phyloP scores from a whole-genome alignment of 805 yeast genomes.

The Candida vaughaniae region DNA sequence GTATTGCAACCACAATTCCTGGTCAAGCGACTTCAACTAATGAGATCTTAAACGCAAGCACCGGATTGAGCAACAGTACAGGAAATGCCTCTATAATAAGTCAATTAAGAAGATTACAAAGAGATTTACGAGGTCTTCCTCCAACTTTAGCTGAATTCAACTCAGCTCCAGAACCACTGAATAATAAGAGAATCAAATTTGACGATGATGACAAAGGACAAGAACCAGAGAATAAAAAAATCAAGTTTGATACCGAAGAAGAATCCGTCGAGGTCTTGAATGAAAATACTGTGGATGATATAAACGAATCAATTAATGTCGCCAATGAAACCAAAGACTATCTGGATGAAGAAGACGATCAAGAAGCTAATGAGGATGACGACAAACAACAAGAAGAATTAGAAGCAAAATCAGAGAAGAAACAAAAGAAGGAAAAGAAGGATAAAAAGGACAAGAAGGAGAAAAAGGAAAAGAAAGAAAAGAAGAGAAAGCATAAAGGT shows the following conservation, averaged over 20 bases:
- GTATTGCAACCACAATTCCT: conserved; percentile 27
- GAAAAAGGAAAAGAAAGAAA: conserved; percentile 24
- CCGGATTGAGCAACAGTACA: conserved; percentile 31
- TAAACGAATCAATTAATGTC: conserved; percentile 5
- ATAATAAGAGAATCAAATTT: conserved; percentile 25
- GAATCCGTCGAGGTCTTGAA: conserved; percentile 10
- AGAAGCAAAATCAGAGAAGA: conserved; percentile 18
- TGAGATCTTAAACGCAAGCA: conserved; percentile 23
- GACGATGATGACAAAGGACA: conserved; percentile 22
- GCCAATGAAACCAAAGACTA: conserved; percentile 2
- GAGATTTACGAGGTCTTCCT: conserved; percentile 79
- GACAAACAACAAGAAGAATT: conserved; percentile 23
- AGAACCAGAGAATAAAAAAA: conserved; percentile 19
- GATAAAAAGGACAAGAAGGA: conserved; percentile 23
- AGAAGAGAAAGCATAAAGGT: conserved; percentile 9
- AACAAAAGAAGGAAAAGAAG: conserved; percentile 20
- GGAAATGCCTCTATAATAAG: conserved; percentile 45
- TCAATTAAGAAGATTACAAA: conserved; percentile 70
- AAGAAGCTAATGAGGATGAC: conserved; percentile 23
- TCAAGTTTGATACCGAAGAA: conserved; percentile 23
- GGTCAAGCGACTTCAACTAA: conserved; percentile 18
- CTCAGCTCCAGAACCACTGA: conserved; percentile 1
- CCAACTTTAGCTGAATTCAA: conserved; percentile 37
- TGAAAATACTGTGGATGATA: background rate
- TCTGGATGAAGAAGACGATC: conserved; percentile 18